Evolutionary conservation across 768 basidiomycete genomes (phyloP).

Genomic region (Termitomyces sp.): DNA sequence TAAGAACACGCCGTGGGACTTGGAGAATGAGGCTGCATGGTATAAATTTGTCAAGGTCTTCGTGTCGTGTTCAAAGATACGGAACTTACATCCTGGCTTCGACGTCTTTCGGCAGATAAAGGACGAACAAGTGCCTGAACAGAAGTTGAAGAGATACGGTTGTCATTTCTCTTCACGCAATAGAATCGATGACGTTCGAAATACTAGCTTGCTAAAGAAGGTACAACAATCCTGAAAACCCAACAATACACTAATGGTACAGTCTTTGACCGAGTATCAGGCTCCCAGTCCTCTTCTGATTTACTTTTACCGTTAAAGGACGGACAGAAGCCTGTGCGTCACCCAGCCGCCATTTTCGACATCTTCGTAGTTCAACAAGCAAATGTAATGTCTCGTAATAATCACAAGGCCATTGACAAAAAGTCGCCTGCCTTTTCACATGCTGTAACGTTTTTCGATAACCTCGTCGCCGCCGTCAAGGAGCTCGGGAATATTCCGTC

Average conservation of each 20-base stretch:
- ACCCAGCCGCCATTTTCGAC: constrained; percentile 12
- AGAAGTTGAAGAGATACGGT: not conserved
- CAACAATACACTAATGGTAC: constrained; percentile 20
- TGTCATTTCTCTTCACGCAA: not conserved
- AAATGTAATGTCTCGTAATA: constrained; percentile 10
- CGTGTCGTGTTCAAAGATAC: constrained; percentile 20
- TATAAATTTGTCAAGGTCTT: constrained; percentile 17
- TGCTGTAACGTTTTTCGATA: constrained; percentile 23
- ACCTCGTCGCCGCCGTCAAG: constrained; percentile 19
- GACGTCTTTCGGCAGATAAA: constrained; percentile 11
- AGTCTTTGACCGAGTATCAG: not conserved
- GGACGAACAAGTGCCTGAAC: not conserved
- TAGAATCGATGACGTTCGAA: not conserved
- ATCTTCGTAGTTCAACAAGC: constrained; percentile 16
- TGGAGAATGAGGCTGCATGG: constrained; percentile 19
- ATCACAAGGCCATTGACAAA: constrained; percentile 5
- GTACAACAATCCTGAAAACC: constrained; percentile 21
- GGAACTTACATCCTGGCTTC: constrained; percentile 20
- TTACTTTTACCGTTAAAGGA: constrained; percentile 2
- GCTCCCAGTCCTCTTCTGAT: not conserved
- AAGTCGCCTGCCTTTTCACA: constrained; percentile 21
- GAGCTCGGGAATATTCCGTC: constrained; percentile 17
- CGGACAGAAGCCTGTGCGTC: constrained; percentile 7
- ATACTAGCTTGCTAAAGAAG: constrained; percentile 8
- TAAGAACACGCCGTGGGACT: constrained; percentile 6